phyloP scores from a whole-genome alignment of 2,329 filamentous ascomycete species.

The Thermothelomyces thermophilus region DNA sequence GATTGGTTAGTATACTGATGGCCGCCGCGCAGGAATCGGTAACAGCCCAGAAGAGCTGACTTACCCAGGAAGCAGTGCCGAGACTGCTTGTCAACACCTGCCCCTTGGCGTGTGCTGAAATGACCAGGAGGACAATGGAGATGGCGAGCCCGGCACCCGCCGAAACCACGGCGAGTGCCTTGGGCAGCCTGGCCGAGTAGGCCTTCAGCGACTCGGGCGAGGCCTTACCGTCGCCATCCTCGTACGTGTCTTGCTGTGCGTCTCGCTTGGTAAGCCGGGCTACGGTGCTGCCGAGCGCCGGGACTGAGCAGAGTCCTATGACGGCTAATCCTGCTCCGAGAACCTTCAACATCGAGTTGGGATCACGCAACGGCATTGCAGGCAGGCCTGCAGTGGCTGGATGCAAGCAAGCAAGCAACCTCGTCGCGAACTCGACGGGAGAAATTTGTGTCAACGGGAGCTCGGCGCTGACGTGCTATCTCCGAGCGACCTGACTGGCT shows the following conservation, averaged over 20 bases:
- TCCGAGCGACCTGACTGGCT: background rate
- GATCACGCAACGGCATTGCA: slow-evolving; percentile 26
- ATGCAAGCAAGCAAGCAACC: background rate
- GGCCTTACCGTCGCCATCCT: slow-evolving; percentile 64
- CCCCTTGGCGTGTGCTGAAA: slow-evolving; percentile 39
- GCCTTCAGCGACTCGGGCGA: slow-evolving; percentile 55
- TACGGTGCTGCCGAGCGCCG: slow-evolving; percentile 27
- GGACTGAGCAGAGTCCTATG: slow-evolving; percentile 28
- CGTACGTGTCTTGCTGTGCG: slow-evolving; percentile 45
- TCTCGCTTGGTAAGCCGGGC: slow-evolving; percentile 26
- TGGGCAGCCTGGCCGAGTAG: slow-evolving; percentile 56
- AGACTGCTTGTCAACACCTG: slow-evolving; percentile 54
- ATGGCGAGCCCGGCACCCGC: slow-evolving; percentile 46
- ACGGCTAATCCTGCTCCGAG: slow-evolving; percentile 26
- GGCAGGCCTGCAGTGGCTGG: background rate
- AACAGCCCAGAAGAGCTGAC: slow-evolving; percentile 27
- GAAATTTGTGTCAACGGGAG: background rate
- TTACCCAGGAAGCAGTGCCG: slow-evolving; percentile 55
- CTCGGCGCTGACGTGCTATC: background rate
- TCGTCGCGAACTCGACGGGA: too few relatives aligned
- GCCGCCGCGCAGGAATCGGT: too few relatives aligned
- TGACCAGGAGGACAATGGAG: slow-evolving; percentile 50
- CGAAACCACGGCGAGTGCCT: slow-evolving; percentile 47
- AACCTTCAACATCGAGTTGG: slow-evolving; percentile 24
- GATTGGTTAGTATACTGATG: slow-evolving; percentile 14